Evolutionary conservation across 495 filamentous ascomycete genomes (phyloP).

Genomic region (Astrothelium subdiscretum): DNA sequence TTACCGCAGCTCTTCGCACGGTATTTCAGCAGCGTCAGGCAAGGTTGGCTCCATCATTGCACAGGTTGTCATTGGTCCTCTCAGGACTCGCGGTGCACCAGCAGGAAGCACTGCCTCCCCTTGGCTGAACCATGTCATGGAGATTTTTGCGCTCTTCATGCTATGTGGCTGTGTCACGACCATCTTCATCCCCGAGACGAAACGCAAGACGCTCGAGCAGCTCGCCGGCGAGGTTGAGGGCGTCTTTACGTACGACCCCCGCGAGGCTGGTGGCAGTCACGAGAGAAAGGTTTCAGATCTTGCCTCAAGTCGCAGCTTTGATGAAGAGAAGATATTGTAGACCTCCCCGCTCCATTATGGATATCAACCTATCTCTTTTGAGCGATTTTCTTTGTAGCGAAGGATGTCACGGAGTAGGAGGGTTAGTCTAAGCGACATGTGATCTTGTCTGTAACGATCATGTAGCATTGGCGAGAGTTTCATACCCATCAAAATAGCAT

Average conservation of each 20-base stretch:
- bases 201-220: conserved; percentile 44
- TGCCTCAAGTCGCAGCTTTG: not conserved
- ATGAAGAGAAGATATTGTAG: not conserved
- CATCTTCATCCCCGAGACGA: conserved; percentile 62
- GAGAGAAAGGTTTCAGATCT: not conserved
- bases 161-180: conserved; percentile 55
- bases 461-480: too few species aligned
- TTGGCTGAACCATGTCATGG: conserved; percentile 69
- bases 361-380: not conserved
- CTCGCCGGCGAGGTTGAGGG: conserved; percentile 19
- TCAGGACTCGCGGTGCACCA: conserved; percentile 22
- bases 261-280: not conserved
- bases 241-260: not conserved
- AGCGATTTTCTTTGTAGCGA: not conserved
- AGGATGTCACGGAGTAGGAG: not conserved
- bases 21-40: conserved; percentile 69
- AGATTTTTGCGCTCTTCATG: conserved; percentile 78
- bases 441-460: not conserved
- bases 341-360: too few species aligned
- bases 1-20: conserved; percentile 74
- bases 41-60: conserved; percentile 66
- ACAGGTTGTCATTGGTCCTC: conserved; percentile 38
- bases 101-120: conserved; percentile 31
- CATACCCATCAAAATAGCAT: too few species aligned
- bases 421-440: not conserved